Percentiles rank a stretch among this genome's conserved stretches.
Evolutionary conservation across 2,329 filamentous ascomycete genomes (phyloP).

Genomic region (Fulvia fulva): DNA sequence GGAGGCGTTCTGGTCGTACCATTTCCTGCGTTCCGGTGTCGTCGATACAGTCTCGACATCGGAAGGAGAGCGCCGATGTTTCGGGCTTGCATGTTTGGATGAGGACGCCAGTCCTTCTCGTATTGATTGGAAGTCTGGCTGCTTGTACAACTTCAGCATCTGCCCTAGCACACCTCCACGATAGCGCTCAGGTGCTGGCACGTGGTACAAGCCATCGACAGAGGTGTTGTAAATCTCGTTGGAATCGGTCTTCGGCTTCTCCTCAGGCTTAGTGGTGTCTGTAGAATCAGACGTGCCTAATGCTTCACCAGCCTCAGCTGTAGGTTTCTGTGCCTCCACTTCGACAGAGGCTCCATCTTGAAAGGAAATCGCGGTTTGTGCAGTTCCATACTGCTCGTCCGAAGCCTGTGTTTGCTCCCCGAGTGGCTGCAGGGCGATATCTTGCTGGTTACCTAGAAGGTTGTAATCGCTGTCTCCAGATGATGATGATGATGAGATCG

Average conservation of each 20-base stretch:
- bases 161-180: conserved; percentile 69
- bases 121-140: conserved; percentile 5
- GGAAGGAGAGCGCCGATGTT: conserved; percentile 37
- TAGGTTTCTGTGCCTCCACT: not conserved
- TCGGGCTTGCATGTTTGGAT: conserved; percentile 28
- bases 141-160: conserved; percentile 65
- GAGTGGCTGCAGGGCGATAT: conserved; percentile 6
- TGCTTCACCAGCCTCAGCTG: not conserved
- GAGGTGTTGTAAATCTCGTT: conserved; percentile 11
- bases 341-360: not conserved
- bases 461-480: conserved; percentile 7
- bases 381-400: not conserved
- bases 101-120: conserved; percentile 8
- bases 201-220: conserved; percentile 45
- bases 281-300: not conserved
- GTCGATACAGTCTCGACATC: conserved; percentile 25
- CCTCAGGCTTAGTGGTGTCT: not conserved
- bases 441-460: conserved; percentile 3
- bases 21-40: conserved; percentile 16
- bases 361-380: not conserved
- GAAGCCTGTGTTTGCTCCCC: not conserved
- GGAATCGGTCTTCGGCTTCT: conserved; percentile 4
- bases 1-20: conserved; percentile 18
- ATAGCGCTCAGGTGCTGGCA: conserved; percentile 64
- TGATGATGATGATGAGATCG: not conserved